phyloP scores from a whole-genome alignment of 1,284 basidiomycete genomes.

The Meira nashicola region DNA sequence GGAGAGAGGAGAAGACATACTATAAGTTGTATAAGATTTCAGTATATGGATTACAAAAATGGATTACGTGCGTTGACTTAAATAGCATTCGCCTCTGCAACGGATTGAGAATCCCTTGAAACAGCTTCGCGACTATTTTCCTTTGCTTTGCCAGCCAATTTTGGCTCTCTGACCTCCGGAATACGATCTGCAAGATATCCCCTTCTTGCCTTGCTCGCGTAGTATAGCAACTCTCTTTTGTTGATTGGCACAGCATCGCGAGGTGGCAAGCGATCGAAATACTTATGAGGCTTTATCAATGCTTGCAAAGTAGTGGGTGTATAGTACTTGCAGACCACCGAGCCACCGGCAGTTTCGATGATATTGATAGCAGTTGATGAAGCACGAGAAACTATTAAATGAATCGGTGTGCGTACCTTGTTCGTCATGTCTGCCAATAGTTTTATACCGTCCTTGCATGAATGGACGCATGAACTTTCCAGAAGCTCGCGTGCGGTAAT shows the following conservation, averaged over 20 bases:
- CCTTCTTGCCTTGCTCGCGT: slow-evolving; percentile 29
- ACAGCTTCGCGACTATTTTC: too few species aligned
- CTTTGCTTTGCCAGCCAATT: background rate
- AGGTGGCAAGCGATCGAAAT: slow-evolving; percentile 32
- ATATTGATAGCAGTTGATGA: slow-evolving; percentile 79
- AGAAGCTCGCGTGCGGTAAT: slow-evolving; percentile 84
- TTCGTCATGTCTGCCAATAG: slow-evolving; percentile 74
- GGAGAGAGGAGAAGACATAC: background rate
- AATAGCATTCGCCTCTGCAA: too few species aligned
- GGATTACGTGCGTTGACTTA: too few species aligned
- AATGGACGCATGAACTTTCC: slow-evolving; percentile 78
- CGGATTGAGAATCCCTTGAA: too few species aligned
- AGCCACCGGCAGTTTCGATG: slow-evolving; percentile 75
- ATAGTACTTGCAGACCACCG: slow-evolving; percentile 85
- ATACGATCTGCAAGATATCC: slow-evolving; percentile 33
- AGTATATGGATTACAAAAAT: background rate
- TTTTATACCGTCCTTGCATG: slow-evolving; percentile 84
- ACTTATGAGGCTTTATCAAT: slow-evolving; percentile 62
- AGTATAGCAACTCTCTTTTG: slow-evolving; percentile 45
- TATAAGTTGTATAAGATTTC: background rate
- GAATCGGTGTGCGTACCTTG: slow-evolving; percentile 68
- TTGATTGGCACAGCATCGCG: slow-evolving; percentile 37
- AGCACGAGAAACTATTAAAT: slow-evolving; percentile 77
- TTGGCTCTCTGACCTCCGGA: background rate
- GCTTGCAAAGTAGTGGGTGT: slow-evolving; percentile 78